Evolutionary conservation across 495 filamentous ascomycete genomes (phyloP), one percentile per base, ranked within the genome.

Genomic region (Daldinia decipiens): DNA sequence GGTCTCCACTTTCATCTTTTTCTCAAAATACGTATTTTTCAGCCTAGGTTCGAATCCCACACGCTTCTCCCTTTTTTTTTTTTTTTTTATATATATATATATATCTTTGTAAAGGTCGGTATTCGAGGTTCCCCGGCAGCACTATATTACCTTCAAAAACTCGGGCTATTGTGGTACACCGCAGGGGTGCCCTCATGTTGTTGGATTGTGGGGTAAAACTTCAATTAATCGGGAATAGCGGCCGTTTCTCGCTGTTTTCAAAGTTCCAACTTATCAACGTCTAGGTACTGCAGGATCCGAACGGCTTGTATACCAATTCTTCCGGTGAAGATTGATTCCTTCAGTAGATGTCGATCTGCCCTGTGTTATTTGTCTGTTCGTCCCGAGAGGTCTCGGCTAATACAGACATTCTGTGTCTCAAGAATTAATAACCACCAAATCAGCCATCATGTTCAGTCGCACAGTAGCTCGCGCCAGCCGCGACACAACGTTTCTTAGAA

Each of bases 381-480:
- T 5, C 9, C 50, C 13, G 26, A 53, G 12, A 17, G 50, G 50
- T 27, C 50, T 27, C 15, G 50, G 50, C 26, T 31, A 13, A 29
- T n/a, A 31, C 7, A 7, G 24, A 6, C 36, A 29, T 13, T 40
- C 40, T 55, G 7, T 29, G 51, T 50, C 45, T 62, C 51, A 52
- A 26, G 52, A 39, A 29, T 40, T 39, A 60, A 31, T 59, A 19
- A 27, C 17, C 26, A 8, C 32, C 55, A 56, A 56, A 53, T 43
- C 13, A 62, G 31, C 58, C 54, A 15, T 40, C 50, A 74, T 74
- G 66, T 59, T 70, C 15, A 57, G 53, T 70, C 71, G 71, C 38
- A 67, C 61, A 21, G 26, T 60, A 39, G 32, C 62, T 24, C 58
- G 59, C 38, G 67, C 59, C 47, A 43, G 32, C 27, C 47, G 47